phyloP scores from a whole-genome alignment of 352 stramenopile genomes.

The Phytophthora crassamura region DNA sequence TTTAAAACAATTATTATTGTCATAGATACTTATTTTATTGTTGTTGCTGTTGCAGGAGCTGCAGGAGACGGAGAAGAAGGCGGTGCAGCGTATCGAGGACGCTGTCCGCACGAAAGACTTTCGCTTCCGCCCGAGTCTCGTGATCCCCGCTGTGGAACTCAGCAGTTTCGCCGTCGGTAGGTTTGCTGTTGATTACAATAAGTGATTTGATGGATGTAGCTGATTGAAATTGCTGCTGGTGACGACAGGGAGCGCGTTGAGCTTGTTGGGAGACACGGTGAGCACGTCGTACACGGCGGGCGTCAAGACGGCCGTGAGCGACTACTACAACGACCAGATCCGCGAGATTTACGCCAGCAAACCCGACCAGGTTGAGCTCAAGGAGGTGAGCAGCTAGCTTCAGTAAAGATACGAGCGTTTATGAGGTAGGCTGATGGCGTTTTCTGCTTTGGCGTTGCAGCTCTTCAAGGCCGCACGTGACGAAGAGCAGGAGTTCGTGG shows the following conservation, averaged over 20 bases:
- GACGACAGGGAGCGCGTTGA: slow-evolving; percentile 47
- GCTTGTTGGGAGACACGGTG: slow-evolving; percentile 60
- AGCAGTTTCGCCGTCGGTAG: slow-evolving; percentile 62
- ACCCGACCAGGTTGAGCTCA: slow-evolving; percentile 60
- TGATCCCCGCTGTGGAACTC: slow-evolving; percentile 59
- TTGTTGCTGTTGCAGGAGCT: slow-evolving; percentile 43
- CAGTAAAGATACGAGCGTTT: not conserved
- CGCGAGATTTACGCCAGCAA: slow-evolving; percentile 82
- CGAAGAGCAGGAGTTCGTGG: slow-evolving; percentile 78
- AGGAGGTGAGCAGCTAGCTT: slow-evolving; percentile 52
- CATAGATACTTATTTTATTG: not conserved
- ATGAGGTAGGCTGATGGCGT: slow-evolving; percentile 2
- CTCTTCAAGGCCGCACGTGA: slow-evolving; percentile 77
- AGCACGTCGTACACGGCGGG: slow-evolving; percentile 75
- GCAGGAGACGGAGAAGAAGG: slow-evolving; percentile 51
- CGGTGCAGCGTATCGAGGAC: slow-evolving; percentile 57
- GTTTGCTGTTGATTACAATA: slow-evolving; percentile 2
- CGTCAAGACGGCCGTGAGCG: slow-evolving; percentile 79
- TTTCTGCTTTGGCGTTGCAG: slow-evolving; percentile 33
- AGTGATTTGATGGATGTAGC: not conserved
- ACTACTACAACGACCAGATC: slow-evolving; percentile 92
- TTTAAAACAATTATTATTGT: not conserved
- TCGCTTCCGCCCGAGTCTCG: slow-evolving; percentile 77
- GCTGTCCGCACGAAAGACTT: slow-evolving; percentile 46
- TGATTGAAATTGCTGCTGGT: not conserved